Conservation (phyloP, 192 early-diverging fungal species). For the Coemansia sp. region DNA sequence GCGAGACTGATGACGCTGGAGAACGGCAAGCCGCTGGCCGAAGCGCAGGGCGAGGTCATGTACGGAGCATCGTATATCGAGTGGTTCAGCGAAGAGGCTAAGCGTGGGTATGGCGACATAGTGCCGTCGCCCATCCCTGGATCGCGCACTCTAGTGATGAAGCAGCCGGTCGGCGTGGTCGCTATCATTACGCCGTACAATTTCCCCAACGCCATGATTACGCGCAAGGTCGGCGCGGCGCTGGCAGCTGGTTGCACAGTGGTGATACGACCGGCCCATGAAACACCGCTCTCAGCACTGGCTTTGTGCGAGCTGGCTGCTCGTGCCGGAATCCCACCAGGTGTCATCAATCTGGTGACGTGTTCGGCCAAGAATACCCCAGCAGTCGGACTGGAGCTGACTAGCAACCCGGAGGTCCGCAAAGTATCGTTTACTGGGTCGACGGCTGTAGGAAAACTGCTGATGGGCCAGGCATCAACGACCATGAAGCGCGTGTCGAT, state of each 20-base stretch:
- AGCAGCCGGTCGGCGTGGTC: constrained; percentile 79
- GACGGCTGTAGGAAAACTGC: constrained; percentile 53
- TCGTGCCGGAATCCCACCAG: constrained; percentile 56
- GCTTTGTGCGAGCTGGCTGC: constrained; percentile 57
- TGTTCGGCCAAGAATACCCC: constrained; percentile 53
- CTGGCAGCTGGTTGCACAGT: constrained; percentile 55
- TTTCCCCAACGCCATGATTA: constrained; percentile 85
- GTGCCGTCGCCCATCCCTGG: constrained; percentile 62
- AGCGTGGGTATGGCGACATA: constrained; percentile 73
- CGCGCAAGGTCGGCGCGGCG: constrained; percentile 51
- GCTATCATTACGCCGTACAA: constrained; percentile 79
- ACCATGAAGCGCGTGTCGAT: constrained; percentile 57
- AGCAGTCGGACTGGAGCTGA: constrained; percentile 47
- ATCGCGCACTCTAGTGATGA: constrained; percentile 67
- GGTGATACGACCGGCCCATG: constrained; percentile 59
- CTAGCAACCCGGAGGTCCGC: constrained; percentile 48
- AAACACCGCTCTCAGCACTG: constrained; percentile 62
- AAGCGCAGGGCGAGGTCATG: constrained; percentile 62
- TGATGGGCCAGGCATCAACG: constrained; percentile 55
- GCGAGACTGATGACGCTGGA: constrained; percentile 83
- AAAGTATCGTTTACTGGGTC: constrained; percentile 65
- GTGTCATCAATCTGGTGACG: constrained; percentile 57
- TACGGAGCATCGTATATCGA: constrained; percentile 73
- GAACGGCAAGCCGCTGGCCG: constrained; percentile 70
- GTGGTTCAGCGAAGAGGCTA: constrained; percentile 88